phyloP scores from a whole-genome alignment of 163 green algal species.

The Prototheca stagnorum region DNA sequence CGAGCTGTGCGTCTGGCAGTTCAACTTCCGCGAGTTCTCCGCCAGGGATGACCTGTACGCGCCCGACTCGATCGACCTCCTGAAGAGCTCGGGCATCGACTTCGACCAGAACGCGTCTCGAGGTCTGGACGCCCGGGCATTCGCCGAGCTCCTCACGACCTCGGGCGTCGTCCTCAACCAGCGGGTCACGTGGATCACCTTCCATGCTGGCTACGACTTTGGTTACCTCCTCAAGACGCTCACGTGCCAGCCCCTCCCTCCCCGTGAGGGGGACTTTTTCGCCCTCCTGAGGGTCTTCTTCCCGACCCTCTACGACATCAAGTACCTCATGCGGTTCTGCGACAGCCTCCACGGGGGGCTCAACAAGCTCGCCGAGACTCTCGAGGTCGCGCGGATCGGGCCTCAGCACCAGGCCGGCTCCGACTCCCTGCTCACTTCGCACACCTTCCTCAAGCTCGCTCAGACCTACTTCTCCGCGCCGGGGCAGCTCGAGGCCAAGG shows the following conservation, averaged over 20 bases:
- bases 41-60: slow-evolving; percentile 87
- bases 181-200: slow-evolving; percentile 79
- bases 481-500: slow-evolving; percentile 36
- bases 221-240: slow-evolving; percentile 97
- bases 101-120: slow-evolving; percentile 70
- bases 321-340: slow-evolving; percentile 98
- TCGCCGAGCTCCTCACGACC: slow-evolving; percentile 92
- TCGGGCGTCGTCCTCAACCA: slow-evolving; percentile 70
- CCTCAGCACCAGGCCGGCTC: slow-evolving; percentile 83
- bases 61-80: slow-evolving; percentile 90
- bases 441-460: slow-evolving; percentile 78
- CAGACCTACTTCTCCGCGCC: slow-evolving; percentile 55
- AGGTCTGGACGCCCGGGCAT: slow-evolving; percentile 83
- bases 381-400: slow-evolving; percentile 91
- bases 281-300: slow-evolving; percentile 88
- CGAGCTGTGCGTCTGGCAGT: slow-evolving; percentile 94
- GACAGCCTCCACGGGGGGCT: slow-evolving; percentile 90
- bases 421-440: slow-evolving; percentile 74
- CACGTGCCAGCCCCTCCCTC: slow-evolving; percentile 63
- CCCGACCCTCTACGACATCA: slow-evolving; percentile 94
- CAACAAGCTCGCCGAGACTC: slow-evolving; percentile 86
- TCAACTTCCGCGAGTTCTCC: slow-evolving; percentile 96
- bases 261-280: slow-evolving; percentile 79
- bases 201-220: slow-evolving; percentile 89
- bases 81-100: slow-evolving; percentile 93